phyloP scores from a whole-genome alignment of 768 basidiomycete species.

The Tricholoma furcatifolium region DNA sequence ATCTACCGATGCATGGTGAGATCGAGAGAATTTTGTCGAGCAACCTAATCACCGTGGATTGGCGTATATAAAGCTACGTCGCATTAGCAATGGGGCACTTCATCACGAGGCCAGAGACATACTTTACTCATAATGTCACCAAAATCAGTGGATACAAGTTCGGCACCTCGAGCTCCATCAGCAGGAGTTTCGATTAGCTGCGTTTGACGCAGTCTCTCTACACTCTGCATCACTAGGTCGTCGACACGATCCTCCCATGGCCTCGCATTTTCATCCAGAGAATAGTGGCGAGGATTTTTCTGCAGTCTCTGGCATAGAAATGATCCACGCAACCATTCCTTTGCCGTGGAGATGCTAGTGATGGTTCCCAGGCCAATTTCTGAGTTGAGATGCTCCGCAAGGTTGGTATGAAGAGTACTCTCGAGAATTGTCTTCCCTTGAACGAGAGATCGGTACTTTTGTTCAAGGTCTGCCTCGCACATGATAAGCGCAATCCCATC shows the following conservation, averaged over 20 bases:
- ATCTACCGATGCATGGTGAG: slow-evolving; percentile 45
- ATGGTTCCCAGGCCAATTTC: slow-evolving; percentile 91
- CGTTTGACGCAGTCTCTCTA: slow-evolving; percentile 57
- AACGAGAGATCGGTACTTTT: slow-evolving; percentile 66
- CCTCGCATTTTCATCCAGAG: slow-evolving; percentile 50
- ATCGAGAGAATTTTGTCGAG: not conserved
- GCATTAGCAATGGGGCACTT: slow-evolving; percentile 2
- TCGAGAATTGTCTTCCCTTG: slow-evolving; percentile 80
- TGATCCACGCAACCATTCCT: slow-evolving; percentile 79
- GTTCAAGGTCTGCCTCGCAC: slow-evolving; percentile 70
- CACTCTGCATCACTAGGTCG: slow-evolving; percentile 68
- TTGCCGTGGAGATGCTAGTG: slow-evolving; percentile 62
- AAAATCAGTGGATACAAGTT: slow-evolving; percentile 64
- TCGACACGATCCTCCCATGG: slow-evolving; percentile 74
- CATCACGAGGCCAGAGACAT: slow-evolving; percentile 10
- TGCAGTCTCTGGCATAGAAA: slow-evolving; percentile 87
- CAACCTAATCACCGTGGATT: slow-evolving; percentile 50
- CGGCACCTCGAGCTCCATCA: slow-evolving; percentile 32
- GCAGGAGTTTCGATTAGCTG: slow-evolving; percentile 52
- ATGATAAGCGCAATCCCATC: slow-evolving; percentile 83
- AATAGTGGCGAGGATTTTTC: slow-evolving; percentile 80
- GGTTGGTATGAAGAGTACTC: slow-evolving; percentile 78
- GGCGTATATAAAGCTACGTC: slow-evolving; percentile 70
- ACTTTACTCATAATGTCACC: slow-evolving; percentile 91
- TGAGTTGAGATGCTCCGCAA: slow-evolving; percentile 91